Evolutionary conservation across 805 yeast species (phyloP), one percentile per base, ranked within the genome.

Genomic region (Ogataea neopini): DNA sequence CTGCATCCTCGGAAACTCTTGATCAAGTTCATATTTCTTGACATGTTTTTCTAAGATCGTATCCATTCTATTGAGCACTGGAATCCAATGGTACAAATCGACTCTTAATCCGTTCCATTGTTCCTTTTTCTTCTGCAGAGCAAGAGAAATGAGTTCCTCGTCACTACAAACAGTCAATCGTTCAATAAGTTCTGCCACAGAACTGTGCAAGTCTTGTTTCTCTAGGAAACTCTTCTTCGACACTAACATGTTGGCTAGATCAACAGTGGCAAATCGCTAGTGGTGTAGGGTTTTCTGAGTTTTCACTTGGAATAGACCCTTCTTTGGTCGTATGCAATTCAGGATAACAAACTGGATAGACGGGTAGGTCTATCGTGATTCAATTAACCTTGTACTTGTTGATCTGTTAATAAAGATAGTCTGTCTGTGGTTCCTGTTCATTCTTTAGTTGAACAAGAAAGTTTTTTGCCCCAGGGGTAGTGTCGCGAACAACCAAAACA

Each of bases 11-110:
- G 80, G 76, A 44, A 66, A 57, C 15, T 75, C 76, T 11, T 72
- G 71, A 29, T 70, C 74, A 44, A 83, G 64, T 28, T 68, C 71
- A 58, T 88, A 85, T 50, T 79, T 79, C 6, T 67, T 67, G 13
- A 86, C 76, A 18, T 76, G 69, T 3, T 59, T 56, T 43, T 81
- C 86, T 44, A 88, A 68, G 6, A 88, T 74, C 10, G 71, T 75
- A 61, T 91, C 97, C 59, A 91, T 80, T 56, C 84, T 73, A 63
- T 89, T 86, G 56, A 92, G 70, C 1, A 88, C 80, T 0, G 84
- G 77, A 23, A 87, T 78, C 94, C 96, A 91, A 49, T 83, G 83
- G 50, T 76, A 76, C 28, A 92, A 66, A 56, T 88, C 78, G 6
- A 76, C 72, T 34, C 59, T 54, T 4, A 63, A 45, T 11, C 67